Conservation (phyloP, 2,329 filamentous ascomycete genomes). For the Aspergillus intermedius region DNA sequence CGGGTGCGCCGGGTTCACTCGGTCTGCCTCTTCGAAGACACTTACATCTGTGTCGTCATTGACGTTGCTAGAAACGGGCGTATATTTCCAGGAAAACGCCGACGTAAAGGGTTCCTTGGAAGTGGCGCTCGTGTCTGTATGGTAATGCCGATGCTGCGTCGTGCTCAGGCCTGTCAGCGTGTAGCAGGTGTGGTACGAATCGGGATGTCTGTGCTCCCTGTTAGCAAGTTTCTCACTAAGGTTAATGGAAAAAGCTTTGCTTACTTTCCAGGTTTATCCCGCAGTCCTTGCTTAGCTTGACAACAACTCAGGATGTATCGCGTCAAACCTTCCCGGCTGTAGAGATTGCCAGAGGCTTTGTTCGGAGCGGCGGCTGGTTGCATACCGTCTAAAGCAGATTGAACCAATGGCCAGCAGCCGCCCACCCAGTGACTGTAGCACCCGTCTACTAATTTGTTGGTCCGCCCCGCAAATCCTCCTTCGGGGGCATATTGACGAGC, state of each 20-base stretch:
- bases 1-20: conserved; percentile 67
- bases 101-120: conserved; percentile 25
- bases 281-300: conserved; percentile 69
- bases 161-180: conserved; percentile 79
- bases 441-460: conserved; percentile 95
- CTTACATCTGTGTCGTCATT: conserved; percentile 48
- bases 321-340: conserved; percentile 76
- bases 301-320: conserved; percentile 87
- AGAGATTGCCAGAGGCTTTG: conserved; percentile 40
- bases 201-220: conserved; percentile 54
- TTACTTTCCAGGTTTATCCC: conserved; percentile 89
- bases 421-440: conserved; percentile 99
- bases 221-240: conserved; percentile 8
- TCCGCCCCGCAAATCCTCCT: conserved; percentile 85
- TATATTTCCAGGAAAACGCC: conserved; percentile 35
- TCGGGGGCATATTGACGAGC: conserved; percentile 85
- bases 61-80: conserved; percentile 38
- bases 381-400: conserved; percentile 63
- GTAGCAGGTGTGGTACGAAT: conserved; percentile 92
- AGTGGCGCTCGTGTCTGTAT: conserved; percentile 32
- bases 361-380: conserved; percentile 20
- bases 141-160: conserved; percentile 61
- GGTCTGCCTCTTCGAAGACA: conserved; percentile 65
- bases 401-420: conserved; percentile 84
- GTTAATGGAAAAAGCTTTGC: conserved; percentile 28